Conservation (phyloP, 2,329 filamentous ascomycete genomes). For the Penicillium griseofulvum region DNA sequence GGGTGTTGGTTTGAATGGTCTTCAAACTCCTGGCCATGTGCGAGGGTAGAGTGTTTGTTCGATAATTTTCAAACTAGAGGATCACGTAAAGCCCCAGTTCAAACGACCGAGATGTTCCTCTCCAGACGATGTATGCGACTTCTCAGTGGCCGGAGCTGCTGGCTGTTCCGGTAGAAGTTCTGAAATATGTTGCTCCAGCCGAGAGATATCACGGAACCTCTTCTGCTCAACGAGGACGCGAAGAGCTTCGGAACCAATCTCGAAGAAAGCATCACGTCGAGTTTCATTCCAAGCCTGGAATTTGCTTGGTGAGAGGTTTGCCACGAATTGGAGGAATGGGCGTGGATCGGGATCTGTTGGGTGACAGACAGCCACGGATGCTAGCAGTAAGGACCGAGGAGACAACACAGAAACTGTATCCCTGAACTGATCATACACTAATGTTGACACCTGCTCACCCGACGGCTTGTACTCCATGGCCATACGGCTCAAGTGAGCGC, state of each 20-base stretch:
- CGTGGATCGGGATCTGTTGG: conserved; percentile 35
- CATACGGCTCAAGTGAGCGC: conserved; percentile 25
- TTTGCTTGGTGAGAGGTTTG: conserved; percentile 19
- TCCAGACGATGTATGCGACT: conserved; percentile 1
- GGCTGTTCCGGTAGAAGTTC: conserved; percentile 28
- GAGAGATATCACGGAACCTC: conserved; percentile 28
- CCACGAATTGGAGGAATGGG: conserved; percentile 32
- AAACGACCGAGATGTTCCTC: neutral
- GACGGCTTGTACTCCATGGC: conserved; percentile 26
- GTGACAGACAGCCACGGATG: conserved; percentile 38
- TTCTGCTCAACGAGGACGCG: conserved; percentile 36
- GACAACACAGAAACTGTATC: conserved; percentile 24
- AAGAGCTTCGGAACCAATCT: conserved; percentile 39
- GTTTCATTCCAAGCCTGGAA: conserved; percentile 18
- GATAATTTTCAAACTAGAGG: neutral
- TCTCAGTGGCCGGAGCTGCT: conserved; percentile 11
- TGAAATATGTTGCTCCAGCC: conserved; percentile 32
- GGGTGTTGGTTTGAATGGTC: neutral
- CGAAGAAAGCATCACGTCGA: conserved; percentile 31
- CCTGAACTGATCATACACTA: conserved; percentile 36
- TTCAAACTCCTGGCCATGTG: neutral
- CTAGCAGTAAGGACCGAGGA: conserved; percentile 24
- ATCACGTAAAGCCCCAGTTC: conserved; percentile 7
- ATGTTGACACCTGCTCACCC: conserved; percentile 24
- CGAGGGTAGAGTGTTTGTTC: neutral